A percentile compares a stretch with the other conserved stretches of the same genome.
Conservation (phyloP, 257 asterid species). For the Gentiana macrophylla region DNA sequence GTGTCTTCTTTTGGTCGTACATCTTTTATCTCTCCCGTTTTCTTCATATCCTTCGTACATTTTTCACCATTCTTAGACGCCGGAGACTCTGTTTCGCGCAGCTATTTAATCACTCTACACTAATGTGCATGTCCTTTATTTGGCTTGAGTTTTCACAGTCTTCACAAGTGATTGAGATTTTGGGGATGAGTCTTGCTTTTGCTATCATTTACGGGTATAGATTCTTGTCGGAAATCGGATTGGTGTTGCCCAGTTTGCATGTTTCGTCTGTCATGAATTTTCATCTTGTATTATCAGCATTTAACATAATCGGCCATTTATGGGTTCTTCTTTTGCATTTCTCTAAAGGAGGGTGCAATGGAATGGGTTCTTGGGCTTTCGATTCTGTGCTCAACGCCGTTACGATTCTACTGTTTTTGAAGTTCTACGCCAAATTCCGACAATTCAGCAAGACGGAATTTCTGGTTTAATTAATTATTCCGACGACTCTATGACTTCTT, state of each 20-base stretch:
- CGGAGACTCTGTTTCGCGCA: conserved; percentile 31
- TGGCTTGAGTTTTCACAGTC: conserved; percentile 89
- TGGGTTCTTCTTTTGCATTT: conserved; percentile 53
- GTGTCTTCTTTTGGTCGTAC: conserved; percentile 85
- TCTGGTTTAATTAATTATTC: background rate
- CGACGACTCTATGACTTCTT: too few relatives aligned
- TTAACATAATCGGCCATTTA: conserved; percentile 37
- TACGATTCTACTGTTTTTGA: conserved; percentile 26
- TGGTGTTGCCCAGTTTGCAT: conserved; percentile 25
- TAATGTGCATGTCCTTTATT: conserved; percentile 44
- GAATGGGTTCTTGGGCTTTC: conserved; percentile 81
- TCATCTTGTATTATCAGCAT: conserved; percentile 25
- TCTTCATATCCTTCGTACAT: conserved; percentile 39
- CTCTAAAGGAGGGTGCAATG: conserved; percentile 73
- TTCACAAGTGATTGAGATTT: conserved; percentile 51
- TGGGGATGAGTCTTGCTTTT: conserved; percentile 33
- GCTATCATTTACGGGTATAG: conserved; percentile 36
- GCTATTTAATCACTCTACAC: conserved; percentile 35
- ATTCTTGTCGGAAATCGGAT: conserved; percentile 39
- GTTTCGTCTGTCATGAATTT: conserved; percentile 37
- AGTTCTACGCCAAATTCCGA: conserved; percentile 27
- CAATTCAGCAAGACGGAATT: background rate
- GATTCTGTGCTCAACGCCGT: conserved; percentile 40
- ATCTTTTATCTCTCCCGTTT: conserved; percentile 60
- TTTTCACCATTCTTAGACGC: conserved; percentile 22